phyloP scores from a whole-genome alignment of 1,284 basidiomycete genomes.

The Apiotrichum montevideense region DNA sequence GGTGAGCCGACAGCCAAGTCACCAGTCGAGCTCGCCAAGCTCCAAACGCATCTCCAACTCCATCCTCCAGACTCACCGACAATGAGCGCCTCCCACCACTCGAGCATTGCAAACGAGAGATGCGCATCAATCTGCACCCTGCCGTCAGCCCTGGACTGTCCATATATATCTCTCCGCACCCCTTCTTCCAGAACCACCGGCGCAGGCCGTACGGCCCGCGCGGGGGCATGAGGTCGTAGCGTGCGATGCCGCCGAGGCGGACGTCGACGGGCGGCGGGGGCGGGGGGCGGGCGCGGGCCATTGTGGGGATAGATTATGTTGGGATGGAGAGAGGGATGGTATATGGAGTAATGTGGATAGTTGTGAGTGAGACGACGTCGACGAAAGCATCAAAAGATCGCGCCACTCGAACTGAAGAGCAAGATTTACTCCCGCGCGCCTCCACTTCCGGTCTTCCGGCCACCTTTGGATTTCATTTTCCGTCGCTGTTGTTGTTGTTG shows the following conservation, averaged over 20 bases:
- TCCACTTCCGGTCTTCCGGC: too few relatives aligned
- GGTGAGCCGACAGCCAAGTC: background rate
- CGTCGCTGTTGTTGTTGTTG: background rate
- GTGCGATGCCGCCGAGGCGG: constrained; percentile 16
- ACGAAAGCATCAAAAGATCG: background rate
- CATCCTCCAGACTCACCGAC: constrained; percentile 31
- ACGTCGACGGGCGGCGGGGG: constrained; percentile 17
- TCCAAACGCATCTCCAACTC: too few relatives aligned
- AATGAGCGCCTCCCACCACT: constrained; percentile 43
- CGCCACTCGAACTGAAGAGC: too few relatives aligned
- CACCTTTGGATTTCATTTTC: background rate
- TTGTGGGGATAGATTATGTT: constrained; percentile 2
- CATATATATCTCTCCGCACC: constrained; percentile 13
- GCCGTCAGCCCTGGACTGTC: background rate
- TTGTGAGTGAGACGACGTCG: background rate
- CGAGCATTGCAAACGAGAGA: constrained; percentile 43
- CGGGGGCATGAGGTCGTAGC: constrained; percentile 14
- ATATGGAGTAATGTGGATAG: too few relatives aligned
- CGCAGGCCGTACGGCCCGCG: constrained; percentile 17
- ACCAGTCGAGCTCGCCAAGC: background rate
- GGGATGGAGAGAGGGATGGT: background rate
- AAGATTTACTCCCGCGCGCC: too few relatives aligned
- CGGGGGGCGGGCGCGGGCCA: constrained; percentile 22
- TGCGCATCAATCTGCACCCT: constrained; percentile 41
- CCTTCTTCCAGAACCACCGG: constrained; percentile 27